Conservation (phyloP, 2,329 filamentous ascomycete genomes). For the Cercospora berteroae region DNA sequence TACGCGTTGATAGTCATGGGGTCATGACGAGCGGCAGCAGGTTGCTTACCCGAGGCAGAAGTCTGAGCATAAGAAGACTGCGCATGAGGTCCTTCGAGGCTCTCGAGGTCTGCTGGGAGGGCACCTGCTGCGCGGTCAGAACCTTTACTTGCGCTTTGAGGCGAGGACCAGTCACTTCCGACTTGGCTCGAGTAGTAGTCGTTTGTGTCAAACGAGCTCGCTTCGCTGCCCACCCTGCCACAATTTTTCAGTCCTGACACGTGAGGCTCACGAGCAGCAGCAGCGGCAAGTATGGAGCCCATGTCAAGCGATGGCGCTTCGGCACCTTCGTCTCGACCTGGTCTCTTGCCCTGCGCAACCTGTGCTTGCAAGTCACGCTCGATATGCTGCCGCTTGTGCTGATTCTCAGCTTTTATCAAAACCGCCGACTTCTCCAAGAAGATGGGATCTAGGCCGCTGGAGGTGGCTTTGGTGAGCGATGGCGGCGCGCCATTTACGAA, state of each 20-base stretch:
- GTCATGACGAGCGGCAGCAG: slow-evolving; percentile 16
- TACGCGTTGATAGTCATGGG: slow-evolving; percentile 12
- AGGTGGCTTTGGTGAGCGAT: slow-evolving; percentile 20
- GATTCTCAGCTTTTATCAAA: slow-evolving; percentile 76
- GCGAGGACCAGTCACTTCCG: slow-evolving; percentile 68
- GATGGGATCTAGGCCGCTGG: slow-evolving; percentile 70
- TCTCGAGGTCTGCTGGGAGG: slow-evolving; percentile 31
- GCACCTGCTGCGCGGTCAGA: slow-evolving; percentile 47
- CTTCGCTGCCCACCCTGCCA: slow-evolving; percentile 56
- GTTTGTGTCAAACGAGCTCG: slow-evolving; percentile 83
- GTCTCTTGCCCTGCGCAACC: slow-evolving; percentile 61
- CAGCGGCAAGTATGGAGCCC: slow-evolving; percentile 50
- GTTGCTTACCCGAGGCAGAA: slow-evolving; percentile 22
- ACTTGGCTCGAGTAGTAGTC: slow-evolving; percentile 93
- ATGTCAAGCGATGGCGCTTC: slow-evolving; percentile 49
- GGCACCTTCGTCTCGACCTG: slow-evolving; percentile 48
- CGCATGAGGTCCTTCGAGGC: slow-evolving; percentile 18
- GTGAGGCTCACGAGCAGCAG: slow-evolving; percentile 68
- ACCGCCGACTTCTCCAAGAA: slow-evolving; percentile 83
- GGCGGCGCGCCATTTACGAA: slow-evolving; percentile 14
- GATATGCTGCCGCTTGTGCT: slow-evolving; percentile 75
- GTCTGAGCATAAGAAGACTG: slow-evolving; percentile 19
- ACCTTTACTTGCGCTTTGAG: slow-evolving; percentile 42
- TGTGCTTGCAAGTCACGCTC: slow-evolving; percentile 77
- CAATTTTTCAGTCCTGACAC: slow-evolving; percentile 58